Evolutionary conservation across 257 asterid species (phyloP).

Genomic region (Echium plantagineum): DNA sequence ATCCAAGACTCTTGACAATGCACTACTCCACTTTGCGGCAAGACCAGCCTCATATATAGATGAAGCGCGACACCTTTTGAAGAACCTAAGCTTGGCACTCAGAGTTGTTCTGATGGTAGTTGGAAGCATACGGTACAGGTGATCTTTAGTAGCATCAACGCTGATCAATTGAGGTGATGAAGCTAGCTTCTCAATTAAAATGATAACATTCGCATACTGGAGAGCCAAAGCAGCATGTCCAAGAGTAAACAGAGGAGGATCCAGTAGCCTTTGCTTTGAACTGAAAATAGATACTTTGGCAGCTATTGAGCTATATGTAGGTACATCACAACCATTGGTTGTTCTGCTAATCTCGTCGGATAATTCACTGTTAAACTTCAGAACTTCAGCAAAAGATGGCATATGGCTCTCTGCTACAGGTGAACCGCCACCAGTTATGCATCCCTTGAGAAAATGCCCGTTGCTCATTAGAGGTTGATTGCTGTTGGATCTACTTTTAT

Average conservation of each 20-base stretch:
- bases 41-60: slow-evolving; percentile 34
- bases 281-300: slow-evolving; percentile 21
- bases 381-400: slow-evolving; percentile 29
- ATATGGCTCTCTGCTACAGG: slow-evolving; percentile 30
- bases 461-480: slow-evolving; percentile 32
- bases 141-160: slow-evolving; percentile 59
- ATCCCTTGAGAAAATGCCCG: slow-evolving; percentile 44
- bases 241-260: slow-evolving; percentile 37
- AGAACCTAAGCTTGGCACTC: slow-evolving; percentile 35
- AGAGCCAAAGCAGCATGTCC: slow-evolving; percentile 63
- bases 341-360: slow-evolving; percentile 9
- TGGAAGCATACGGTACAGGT: slow-evolving; percentile 69
- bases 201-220: slow-evolving; percentile 56
- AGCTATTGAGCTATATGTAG: slow-evolving; percentile 10
- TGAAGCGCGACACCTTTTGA: slow-evolving; percentile 21
- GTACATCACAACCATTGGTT: slow-evolving; percentile 10
- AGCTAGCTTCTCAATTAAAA: slow-evolving; percentile 51
- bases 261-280: slow-evolving; percentile 27
- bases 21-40: slow-evolving; percentile 49
- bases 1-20: slow-evolving; percentile 38
- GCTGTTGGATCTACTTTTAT: slow-evolving; percentile 33
- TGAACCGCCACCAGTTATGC: slow-evolving; percentile 52
- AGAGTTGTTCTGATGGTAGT: slow-evolving; percentile 37
- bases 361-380: slow-evolving; percentile 23
- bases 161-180: slow-evolving; percentile 50